These are phyloP conservation scores for Astrothelium subdiscretum DNA, from an alignment of 495 filamentous ascomycete species.

Conservation along the genomic window DNA sequence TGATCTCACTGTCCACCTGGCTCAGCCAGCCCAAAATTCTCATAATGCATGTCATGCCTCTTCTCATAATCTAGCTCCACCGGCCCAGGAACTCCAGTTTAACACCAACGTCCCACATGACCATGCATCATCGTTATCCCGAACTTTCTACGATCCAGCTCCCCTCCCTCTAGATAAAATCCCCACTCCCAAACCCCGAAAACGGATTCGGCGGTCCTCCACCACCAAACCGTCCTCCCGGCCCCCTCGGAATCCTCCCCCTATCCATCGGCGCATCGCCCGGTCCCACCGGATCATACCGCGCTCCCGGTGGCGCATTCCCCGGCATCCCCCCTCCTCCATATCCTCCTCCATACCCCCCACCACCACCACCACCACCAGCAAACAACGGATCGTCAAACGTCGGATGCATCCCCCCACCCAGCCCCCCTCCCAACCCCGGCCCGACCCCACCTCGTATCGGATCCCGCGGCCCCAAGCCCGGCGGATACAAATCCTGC, in stretches of 20 bases:
- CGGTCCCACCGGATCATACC: constrained; percentile 78
- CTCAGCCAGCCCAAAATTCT: no score
- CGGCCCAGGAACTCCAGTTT: not conserved
- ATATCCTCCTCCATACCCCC: constrained; percentile 33
- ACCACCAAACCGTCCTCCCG: constrained; percentile 28
- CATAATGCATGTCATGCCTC: no score
- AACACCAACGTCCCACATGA: not conserved
- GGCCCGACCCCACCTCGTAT: constrained; percentile 49
- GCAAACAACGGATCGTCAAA: constrained; percentile 86
- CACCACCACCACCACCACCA: no score
- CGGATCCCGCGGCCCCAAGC: constrained; percentile 76
- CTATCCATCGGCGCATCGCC: constrained; percentile 46
- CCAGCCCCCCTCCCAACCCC: constrained; percentile 36
- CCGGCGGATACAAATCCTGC: constrained; percentile 76
- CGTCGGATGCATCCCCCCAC: constrained; percentile 87
- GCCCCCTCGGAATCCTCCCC: constrained; percentile 30
- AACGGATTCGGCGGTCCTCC: constrained; percentile 42
- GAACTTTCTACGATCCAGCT: not conserved
- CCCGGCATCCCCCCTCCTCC: constrained; percentile 37
- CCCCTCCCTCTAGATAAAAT: constrained; percentile 47
- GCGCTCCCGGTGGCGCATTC: constrained; percentile 47
- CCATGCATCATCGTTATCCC: not conserved
- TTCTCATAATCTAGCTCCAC: not conserved
- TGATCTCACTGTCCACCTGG: no score
- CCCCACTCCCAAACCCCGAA: constrained; percentile 52